phyloP scores from a whole-genome alignment of 1,284 basidiomycete species.

The Microbotryum violaceum region DNA sequence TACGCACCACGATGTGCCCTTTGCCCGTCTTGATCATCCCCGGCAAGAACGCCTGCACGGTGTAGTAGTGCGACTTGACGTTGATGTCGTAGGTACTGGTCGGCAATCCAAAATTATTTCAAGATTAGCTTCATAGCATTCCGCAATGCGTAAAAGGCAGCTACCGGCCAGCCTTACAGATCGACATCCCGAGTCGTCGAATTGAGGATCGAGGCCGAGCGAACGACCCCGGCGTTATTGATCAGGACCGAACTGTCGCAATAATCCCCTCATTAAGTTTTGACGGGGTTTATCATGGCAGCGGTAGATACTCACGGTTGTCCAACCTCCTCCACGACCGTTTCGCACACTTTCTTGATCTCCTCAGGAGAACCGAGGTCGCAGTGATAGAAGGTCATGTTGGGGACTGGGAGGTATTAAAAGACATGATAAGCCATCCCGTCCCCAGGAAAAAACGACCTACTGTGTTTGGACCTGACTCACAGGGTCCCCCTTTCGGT shows the following conservation, averaged over 20 bases:
- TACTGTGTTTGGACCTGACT: slow-evolving; percentile 6
- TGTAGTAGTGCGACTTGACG: slow-evolving; percentile 81
- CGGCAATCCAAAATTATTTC: no score
- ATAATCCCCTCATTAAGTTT: slow-evolving; percentile 43
- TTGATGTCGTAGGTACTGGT: slow-evolving; percentile 82
- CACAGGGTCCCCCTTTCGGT: slow-evolving; percentile 12
- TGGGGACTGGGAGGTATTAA: slow-evolving; percentile 50
- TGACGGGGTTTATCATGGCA: slow-evolving; percentile 51
- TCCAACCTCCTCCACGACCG: slow-evolving; percentile 62
- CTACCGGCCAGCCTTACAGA: slow-evolving; percentile 51
- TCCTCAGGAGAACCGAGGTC: slow-evolving; percentile 81
- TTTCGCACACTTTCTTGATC: slow-evolving; percentile 62
- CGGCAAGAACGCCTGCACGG: slow-evolving; percentile 85
- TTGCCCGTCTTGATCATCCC: slow-evolving; percentile 65
- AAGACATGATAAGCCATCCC: not conserved
- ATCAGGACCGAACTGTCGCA: slow-evolving; percentile 67
- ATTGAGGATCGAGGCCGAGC: slow-evolving; percentile 77
- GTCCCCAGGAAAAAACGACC: no score
- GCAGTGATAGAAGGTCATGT: slow-evolving; percentile 66
- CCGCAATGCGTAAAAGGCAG: not conserved
- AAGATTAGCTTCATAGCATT: no score
- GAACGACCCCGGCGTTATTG: slow-evolving; percentile 93
- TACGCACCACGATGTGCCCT: slow-evolving; percentile 71
- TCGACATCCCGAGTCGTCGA: slow-evolving; percentile 66
- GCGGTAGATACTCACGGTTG: slow-evolving; percentile 13